Percentiles rank a stretch among this genome's conserved stretches.
Evolutionary conservation across 371 early-diverging fungal species (phyloP).

Genomic region (Apophysomyces elegans): DNA sequence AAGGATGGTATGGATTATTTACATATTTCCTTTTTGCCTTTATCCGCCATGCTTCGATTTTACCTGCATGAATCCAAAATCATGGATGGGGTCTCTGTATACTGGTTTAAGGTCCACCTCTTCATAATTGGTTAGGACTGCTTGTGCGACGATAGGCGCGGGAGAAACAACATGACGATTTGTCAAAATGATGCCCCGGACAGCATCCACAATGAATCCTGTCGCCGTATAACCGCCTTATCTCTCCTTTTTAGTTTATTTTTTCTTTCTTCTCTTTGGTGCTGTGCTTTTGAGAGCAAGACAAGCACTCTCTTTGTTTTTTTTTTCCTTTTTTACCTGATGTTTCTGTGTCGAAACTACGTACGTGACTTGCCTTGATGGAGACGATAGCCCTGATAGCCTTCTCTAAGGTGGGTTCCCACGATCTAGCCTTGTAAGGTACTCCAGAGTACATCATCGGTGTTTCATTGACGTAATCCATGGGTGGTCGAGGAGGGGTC

Average conservation of each 20-base stretch:
- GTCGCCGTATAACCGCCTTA: constrained; percentile 71
- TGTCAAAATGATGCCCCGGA: constrained; percentile 80
- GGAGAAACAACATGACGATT: constrained; percentile 90
- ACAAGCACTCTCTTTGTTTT: no score
- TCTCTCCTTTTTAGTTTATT: no score
- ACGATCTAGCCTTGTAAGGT: constrained; percentile 52
- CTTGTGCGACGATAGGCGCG: constrained; percentile 84
- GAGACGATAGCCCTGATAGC: constrained; percentile 85
- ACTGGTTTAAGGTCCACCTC: constrained; percentile 81
- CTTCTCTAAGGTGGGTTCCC: constrained; percentile 77
- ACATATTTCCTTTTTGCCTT: not conserved
- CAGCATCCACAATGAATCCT: constrained; percentile 90
- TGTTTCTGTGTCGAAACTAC: constrained; percentile 89
- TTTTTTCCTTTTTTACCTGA: constrained; percentile 58
- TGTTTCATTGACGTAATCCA: constrained; percentile 26
- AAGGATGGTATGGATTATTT: no score
- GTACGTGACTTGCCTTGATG: constrained; percentile 82
- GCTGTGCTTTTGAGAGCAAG: no score
- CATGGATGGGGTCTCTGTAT: constrained; percentile 86
- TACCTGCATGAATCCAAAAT: constrained; percentile 85
- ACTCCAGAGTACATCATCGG: constrained; percentile 24
- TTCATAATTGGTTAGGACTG: constrained; percentile 86
- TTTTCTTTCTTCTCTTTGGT: no score
- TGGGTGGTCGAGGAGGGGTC: constrained; percentile 35
- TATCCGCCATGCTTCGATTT: not conserved